These are phyloP conservation scores for Triticum turgidum DNA, from an alignment of 176 grass and related monocot species.

Conservation along the genomic window DNA sequence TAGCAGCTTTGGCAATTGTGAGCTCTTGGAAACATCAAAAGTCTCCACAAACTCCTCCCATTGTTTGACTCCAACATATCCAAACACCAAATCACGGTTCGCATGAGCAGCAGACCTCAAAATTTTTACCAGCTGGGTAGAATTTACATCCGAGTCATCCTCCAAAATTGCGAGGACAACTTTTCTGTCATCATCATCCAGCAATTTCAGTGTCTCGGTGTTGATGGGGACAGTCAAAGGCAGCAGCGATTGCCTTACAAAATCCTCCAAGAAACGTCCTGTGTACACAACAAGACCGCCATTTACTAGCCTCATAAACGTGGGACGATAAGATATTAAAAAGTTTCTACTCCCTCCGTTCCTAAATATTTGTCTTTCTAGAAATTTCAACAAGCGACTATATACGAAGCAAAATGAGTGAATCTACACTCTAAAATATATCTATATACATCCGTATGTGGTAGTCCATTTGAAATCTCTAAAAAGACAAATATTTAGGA, in stretches of 20 bases:
- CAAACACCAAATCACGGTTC: constrained; percentile 91
- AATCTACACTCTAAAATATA: no score
- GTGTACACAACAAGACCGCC: constrained; percentile 14
- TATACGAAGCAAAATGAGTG: no score
- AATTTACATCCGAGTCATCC: constrained; percentile 74
- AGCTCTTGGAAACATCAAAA: constrained; percentile 80
- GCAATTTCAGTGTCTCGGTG: constrained; percentile 81
- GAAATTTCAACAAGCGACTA: no score
- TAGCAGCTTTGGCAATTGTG: constrained; percentile 76
- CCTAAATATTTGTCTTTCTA: no score
- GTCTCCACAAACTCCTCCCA: constrained; percentile 88
- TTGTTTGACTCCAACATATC: constrained; percentile 86
- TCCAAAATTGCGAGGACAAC: constrained; percentile 85
- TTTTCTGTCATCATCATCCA: constrained; percentile 80
- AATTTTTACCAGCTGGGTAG: constrained; percentile 63
- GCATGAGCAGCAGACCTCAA: constrained; percentile 88
- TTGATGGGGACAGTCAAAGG: constrained; percentile 90
- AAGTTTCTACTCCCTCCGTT: neutral
- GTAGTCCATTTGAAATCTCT: no score
- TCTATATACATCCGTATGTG: no score
- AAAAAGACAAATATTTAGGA: no score
- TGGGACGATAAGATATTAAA: neutral
- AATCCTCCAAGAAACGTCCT: constrained; percentile 92
- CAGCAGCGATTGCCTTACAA: constrained; percentile 75
- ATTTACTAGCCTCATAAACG: neutral